Conservation (phyloP, 2,329 filamentous ascomycete species). For the Phyllosticta citriasiana region DNA sequence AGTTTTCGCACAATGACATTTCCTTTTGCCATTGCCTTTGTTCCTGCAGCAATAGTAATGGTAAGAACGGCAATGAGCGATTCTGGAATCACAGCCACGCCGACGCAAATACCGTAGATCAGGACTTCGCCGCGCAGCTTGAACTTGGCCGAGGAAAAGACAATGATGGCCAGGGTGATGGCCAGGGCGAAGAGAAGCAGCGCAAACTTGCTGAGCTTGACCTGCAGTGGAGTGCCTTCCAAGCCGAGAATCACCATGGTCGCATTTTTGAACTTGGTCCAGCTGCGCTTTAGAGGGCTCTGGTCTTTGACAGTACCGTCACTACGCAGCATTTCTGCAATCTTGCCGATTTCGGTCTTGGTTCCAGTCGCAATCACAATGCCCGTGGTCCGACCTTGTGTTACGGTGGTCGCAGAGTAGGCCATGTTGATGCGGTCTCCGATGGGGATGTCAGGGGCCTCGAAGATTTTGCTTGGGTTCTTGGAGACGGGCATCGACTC, state of each 20-base stretch:
- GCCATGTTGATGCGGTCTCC: slow-evolving; percentile 63
- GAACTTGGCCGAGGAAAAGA: slow-evolving; percentile 51
- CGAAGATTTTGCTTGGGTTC: slow-evolving; percentile 44
- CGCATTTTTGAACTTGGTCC: slow-evolving; percentile 24
- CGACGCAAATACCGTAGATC: slow-evolving; percentile 39
- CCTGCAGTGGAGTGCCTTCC: slow-evolving; percentile 73
- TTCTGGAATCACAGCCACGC: slow-evolving; percentile 38
- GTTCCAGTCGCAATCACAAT: slow-evolving; percentile 63
- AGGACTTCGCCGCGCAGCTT: slow-evolving; percentile 33
- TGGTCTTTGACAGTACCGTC: slow-evolving; percentile 3
- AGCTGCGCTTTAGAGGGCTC: slow-evolving; percentile 5
- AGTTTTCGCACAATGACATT: slow-evolving; percentile 32
- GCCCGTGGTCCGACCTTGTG: slow-evolving; percentile 57
- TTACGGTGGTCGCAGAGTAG: slow-evolving; percentile 63
- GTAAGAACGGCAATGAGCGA: slow-evolving; percentile 43
- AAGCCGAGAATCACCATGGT: slow-evolving; percentile 50
- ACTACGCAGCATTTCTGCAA: slow-evolving; percentile 40
- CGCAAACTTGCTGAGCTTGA: slow-evolving; percentile 76
- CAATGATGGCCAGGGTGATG: slow-evolving; percentile 58
- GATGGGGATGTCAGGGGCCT: slow-evolving; percentile 41
- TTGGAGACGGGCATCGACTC: slow-evolving; percentile 63
- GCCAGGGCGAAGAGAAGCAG: slow-evolving; percentile 69
- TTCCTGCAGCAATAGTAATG: slow-evolving; percentile 48
- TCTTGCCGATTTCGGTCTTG: slow-evolving; percentile 65
- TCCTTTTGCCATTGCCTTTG: slow-evolving; percentile 31